Evolutionary conservation across 2,329 filamentous ascomycete species (phyloP), one percentile per base, ranked within the genome.

Genomic region (Thermomyces lanuginosus): DNA sequence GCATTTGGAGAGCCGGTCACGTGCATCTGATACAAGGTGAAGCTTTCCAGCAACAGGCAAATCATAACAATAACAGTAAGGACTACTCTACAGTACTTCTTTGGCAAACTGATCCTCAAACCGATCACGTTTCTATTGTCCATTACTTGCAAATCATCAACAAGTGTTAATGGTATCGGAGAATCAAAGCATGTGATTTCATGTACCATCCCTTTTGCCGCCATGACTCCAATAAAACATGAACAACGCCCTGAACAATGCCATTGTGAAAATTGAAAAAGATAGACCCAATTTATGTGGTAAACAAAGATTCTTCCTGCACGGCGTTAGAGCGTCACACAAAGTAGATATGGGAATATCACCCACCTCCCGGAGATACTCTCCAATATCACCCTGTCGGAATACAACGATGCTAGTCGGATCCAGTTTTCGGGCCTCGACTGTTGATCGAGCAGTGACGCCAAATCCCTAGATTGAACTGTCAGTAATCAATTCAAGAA

Each of bases 351-450:
- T 8, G 13, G 5, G 27, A 18, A 7, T 7, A 4, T 8, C 16
- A 39, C 46, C 34, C 40, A 60, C 60, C 46, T 95, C 86, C 48
- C 89, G 72, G 46, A 98, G 62, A 48, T 92, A 98, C 59, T 95
- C 86, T 42, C 89, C 89, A 41, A 80, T 77, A 60, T 98, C 89
- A 1, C 81, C 80, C 58, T 98, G 89, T 38, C 86, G 67, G 56
- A 93, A 95, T 29, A 77, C 76, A 6, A 81, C 76, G 34, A 93
- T 76, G 7, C 76, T 82, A 0, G 89, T 98, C 1, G 89, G 89
- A 37, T 93, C 89, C 42, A 93, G 52, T 39, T 81, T 68, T 45
- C 82, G 66, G 14, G 79, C 74, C 52, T 93, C 84, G 10, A 76
- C 72, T 4, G 82, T 91, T 36, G 76, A 81, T 48, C 82, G 66